A percentile compares a stretch with the other conserved stretches of the same genome.
These are phyloP conservation scores for Dioscorea cayenensis DNA, from an alignment of 116 monocot species.

Conservation along the genomic window DNA sequence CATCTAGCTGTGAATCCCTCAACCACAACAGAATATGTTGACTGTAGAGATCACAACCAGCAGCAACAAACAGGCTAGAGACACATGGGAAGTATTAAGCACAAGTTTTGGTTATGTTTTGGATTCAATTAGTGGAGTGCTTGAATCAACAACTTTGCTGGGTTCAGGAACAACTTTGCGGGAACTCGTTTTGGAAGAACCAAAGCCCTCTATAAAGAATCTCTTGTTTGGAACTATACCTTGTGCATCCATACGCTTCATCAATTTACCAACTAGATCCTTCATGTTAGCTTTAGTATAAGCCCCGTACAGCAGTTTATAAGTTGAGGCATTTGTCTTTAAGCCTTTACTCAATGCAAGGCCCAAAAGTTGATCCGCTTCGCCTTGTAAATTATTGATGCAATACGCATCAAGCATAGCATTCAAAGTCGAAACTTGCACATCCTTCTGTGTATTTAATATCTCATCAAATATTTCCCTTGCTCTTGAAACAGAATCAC, in stretches of 20 bases:
- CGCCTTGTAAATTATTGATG: conserved; percentile 57
- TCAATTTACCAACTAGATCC: conserved; percentile 53
- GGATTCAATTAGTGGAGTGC: conserved; percentile 7
- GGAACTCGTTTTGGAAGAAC: conserved; percentile 21
- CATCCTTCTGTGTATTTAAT: conserved; percentile 30
- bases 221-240: conserved; percentile 88
- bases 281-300: conserved; percentile 74
- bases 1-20: too few species aligned
- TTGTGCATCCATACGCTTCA: conserved; percentile 63
- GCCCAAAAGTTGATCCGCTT: conserved; percentile 69
- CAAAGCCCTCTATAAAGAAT: conserved; percentile 81
- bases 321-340: conserved; percentile 59
- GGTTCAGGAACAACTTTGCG: neutral
- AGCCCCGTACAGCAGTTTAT: conserved; percentile 85
- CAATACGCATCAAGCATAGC: conserved; percentile 92
- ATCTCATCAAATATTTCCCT: conserved; percentile 80
- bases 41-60: too few species aligned
- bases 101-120: conserved; percentile 3
- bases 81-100: neutral
- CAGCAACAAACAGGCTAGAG: neutral
- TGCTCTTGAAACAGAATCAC: conserved; percentile 75
- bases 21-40: too few species aligned
- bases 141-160: conserved; percentile 9
- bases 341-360: conserved; percentile 33
- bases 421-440: conserved; percentile 73